Evolutionary conservation across 2,329 filamentous ascomycete genomes (phyloP).

Genomic region (Penicillium thymicola): DNA sequence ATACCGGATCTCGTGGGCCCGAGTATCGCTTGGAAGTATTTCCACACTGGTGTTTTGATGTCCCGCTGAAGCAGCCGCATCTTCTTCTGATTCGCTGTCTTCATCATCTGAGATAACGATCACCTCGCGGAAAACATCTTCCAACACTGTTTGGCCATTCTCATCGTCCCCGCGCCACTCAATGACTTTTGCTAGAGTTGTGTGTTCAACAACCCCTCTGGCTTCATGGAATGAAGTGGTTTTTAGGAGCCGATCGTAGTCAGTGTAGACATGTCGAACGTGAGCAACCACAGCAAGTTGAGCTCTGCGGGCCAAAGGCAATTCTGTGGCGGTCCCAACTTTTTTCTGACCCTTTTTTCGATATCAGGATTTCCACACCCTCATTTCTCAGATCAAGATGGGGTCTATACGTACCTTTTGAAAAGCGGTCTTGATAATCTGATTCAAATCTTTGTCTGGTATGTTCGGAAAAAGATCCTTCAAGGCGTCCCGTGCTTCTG

Average conservation of each 20-base stretch:
- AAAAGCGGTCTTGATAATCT: conserved; percentile 60
- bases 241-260: conserved; percentile 59
- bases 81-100: conserved; percentile 46
- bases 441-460: conserved; percentile 54
- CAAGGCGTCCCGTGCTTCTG: conserved; percentile 58
- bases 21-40: conserved; percentile 40
- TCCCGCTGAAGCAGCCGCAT: conserved; percentile 22
- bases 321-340: conserved; percentile 55
- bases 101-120: conserved; percentile 63
- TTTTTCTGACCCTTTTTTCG: conserved; percentile 49
- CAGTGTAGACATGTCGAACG: conserved; percentile 60
- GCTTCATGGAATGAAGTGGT: conserved; percentile 54
- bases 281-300: conserved; percentile 62
- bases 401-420: conserved; percentile 48
- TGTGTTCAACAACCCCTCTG: conserved; percentile 53
- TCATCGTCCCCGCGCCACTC: conserved; percentile 63
- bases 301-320: conserved; percentile 55
- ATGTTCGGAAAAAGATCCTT: conserved; percentile 63
- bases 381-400: neutral
- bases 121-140: conserved; percentile 62
- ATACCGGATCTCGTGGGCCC: conserved; percentile 35
- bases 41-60: conserved; percentile 43
- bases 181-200: conserved; percentile 55
- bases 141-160: conserved; percentile 51
- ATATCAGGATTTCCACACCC: conserved; percentile 16